phyloP scores from a whole-genome alignment of 108 stramenopile genomes.

The Conticribra guillardii region DNA sequence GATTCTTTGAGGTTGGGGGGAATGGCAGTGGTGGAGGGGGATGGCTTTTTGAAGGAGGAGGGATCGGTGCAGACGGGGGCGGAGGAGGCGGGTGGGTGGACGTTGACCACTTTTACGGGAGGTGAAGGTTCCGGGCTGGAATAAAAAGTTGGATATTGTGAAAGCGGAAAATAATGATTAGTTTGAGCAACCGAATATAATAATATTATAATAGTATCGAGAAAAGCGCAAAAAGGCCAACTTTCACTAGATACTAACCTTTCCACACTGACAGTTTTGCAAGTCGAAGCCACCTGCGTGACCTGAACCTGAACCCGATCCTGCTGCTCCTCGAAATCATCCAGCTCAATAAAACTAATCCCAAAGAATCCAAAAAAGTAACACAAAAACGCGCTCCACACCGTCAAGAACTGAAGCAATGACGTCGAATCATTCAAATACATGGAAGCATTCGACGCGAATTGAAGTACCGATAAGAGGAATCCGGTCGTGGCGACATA shows the following conservation, averaged over 20 bases:
- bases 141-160: conserved; percentile 7
- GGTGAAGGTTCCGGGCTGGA: conserved; percentile 9
- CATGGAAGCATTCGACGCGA: conserved; percentile 60
- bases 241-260: conserved; percentile 22
- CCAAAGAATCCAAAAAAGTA: conserved; percentile 99
- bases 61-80: conserved; percentile 83
- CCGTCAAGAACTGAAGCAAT: conserved; percentile 68
- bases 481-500: conserved; percentile 59
- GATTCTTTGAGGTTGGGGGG: conserved; percentile 58
- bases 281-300: not conserved
- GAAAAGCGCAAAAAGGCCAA: not conserved
- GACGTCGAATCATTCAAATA: conserved; percentile 67
- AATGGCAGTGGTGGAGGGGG: conserved; percentile 2
- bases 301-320: conserved; percentile 24
- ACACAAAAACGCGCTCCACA: conserved; percentile 80
- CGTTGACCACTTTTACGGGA: conserved; percentile 48
- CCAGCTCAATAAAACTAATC: conserved; percentile 84
- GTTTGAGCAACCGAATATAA: no score
- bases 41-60: conserved; percentile 50
- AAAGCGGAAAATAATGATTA: conserved; percentile 3
- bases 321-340: conserved; percentile 45
- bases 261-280: no score
- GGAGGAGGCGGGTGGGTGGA: conserved; percentile 69
- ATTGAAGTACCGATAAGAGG: conserved; percentile 61
- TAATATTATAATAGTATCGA: not conserved